Evolutionary conservation across 805 yeast genomes (phyloP), one percentile per base, ranked within the genome.

Genomic region (Kazachstania martiniae): DNA sequence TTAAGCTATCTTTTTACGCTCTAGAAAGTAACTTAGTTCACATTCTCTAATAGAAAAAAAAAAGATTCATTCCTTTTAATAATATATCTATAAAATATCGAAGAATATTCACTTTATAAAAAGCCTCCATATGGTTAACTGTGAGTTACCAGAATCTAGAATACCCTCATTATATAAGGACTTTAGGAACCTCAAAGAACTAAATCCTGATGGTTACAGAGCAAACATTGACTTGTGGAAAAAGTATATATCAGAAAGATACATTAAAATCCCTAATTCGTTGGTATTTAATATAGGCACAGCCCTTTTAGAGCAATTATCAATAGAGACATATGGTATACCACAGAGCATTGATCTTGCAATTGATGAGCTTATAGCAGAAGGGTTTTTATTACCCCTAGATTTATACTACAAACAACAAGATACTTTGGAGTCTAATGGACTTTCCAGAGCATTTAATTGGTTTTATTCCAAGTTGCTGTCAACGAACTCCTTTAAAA

Each of bases 171-270:
- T 63, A 1, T 63, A 62, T 38, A 58, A 59, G 3, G 66, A 61
- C 38, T 61, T 61, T 37, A 47, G 59, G 28, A 49, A 47, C 24
- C 42, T 61, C 22, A 44, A 53, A 26, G 61, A 61, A 13, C 40
- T 55, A 14, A 63, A 63, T 37, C 55, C 56, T 8, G 67, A 63
- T n/a, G 68, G 68, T 1, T 63, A 53, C 27, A 52, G 47, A 23
- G 67, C 66, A 7, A 63, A 63, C 34, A 39, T 62, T 27, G 43
- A 46, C 15, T 57, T 61, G 5, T 63, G 68, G 68, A 51, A 45
- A 27, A 43, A 53, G 1, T 51, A 50, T 24, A 32, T 63, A 7
- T 31, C 27, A 4, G 16, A 28, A 3, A 32, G 33, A 7, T 34
- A 38, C 19, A 27, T 47, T n/a, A 21, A 25, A 4, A 31, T 29